These are phyloP conservation scores for Xylaria intraflava DNA, from an alignment of 495 filamentous ascomycete genomes.

Conservation along the genomic window DNA sequence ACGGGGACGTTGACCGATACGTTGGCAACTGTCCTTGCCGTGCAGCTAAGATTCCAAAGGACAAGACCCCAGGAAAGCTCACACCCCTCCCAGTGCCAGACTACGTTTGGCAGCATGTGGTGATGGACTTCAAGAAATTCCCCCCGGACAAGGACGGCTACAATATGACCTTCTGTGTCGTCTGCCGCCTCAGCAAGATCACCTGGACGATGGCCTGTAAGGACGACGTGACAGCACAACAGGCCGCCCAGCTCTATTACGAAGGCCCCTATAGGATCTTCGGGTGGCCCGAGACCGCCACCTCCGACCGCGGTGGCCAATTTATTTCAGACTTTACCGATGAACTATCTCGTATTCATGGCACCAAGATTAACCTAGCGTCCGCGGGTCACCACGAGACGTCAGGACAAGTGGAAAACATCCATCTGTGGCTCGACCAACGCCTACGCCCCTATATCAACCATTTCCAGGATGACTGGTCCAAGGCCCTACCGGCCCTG, in stretches of 20 bases:
- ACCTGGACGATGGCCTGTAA: background rate
- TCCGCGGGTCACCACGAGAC: background rate
- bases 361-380: background rate
- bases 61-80: background rate
- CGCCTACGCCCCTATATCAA: background rate
- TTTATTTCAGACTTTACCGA: constrained; percentile 1
- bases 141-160: background rate
- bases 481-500: background rate
- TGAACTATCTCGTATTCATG: background rate
- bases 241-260: background rate
- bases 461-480: background rate
- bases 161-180: background rate
- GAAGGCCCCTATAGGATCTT: background rate
- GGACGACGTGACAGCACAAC: background rate
- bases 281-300: background rate
- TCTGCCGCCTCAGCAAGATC: background rate
- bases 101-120: background rate
- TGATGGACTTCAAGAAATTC: constrained; percentile 1
- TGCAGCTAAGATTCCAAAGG: background rate
- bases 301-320: background rate
- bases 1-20: background rate
- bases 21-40: background rate
- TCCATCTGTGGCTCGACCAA: background rate
- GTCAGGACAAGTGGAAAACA: background rate
- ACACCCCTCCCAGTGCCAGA: background rate